Base-by-base conservation (phyloP, 306 rosid species). In the Lathyrus tuberosus region DNA sequence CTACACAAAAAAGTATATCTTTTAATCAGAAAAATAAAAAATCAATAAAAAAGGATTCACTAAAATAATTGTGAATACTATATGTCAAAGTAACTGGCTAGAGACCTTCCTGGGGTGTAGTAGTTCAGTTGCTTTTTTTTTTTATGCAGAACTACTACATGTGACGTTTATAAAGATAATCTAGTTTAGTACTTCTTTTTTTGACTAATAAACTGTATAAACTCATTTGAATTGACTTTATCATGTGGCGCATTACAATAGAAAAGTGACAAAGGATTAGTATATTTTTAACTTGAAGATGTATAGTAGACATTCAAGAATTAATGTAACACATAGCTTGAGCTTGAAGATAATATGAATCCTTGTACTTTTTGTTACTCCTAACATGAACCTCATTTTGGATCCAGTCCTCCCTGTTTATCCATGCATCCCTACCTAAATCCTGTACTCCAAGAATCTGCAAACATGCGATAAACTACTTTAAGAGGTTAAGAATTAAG, bases 261-360 rank as follows among this genome's bases (percentile, higher is more conserved):
- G 62, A 56, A 13, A 13, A 28, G 37, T 57, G 10, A 51, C 58
- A 10, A 18, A 51, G 8, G n/a, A 20, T 20, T 52, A 51, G 40
- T 8, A 35, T 48, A 61, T n/a, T 40, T 31, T 48, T 18, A 10
- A 69, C 58, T 42, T 52, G 65, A 33, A 42, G 65, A 48, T 54
- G 40, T 22, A 51, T 69, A 13, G 30, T 63, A 64, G 10, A 8
- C 30, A 15, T 65, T 77, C 72, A 94, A 72, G 95, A 82, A 62
- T 94, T 94, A 66, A 94, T 84, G 73, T 86, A 94, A 57, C 96
- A 94, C 97, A 94, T 94, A 11, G 96, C 91, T 82, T 90, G 98
- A 58, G 90, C 98, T 81, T 94, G 97, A 78, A 90, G 83, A 70
- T 77, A 90, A 71, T 82, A 84, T 11, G 98, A 90, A 76, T 94